These are phyloP conservation scores for Solanum appendiculatum DNA, from an alignment of 257 asterid species.

Conservation along the genomic window DNA sequence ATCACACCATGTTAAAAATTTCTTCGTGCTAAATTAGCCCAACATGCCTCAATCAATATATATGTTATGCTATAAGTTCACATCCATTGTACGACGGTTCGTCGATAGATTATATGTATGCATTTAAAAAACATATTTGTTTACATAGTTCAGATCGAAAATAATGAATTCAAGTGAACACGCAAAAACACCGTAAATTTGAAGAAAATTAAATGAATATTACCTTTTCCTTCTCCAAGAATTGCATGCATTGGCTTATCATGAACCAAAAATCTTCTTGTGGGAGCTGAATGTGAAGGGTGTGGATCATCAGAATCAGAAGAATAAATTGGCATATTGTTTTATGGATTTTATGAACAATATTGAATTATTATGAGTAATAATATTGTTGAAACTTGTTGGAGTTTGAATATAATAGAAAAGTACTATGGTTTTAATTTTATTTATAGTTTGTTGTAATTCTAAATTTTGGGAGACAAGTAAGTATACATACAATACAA, in stretches of 20 bases:
- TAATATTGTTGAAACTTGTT: neutral
- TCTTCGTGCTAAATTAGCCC: neutral
- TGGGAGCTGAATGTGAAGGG: neutral
- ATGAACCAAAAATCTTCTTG: conserved; percentile 25
- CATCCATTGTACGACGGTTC: too few relatives aligned
- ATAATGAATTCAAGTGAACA: neutral
- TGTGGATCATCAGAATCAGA: conserved; percentile 10
- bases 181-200: rapidly evolving
- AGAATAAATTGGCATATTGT: conserved; percentile 2
- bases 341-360: neutral
- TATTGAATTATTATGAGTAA: neutral
- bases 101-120: too few relatives aligned
- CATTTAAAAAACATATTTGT: too few relatives aligned
- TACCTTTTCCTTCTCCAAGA: conserved; percentile 56
- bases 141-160: neutral
- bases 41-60: neutral
- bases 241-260: conserved; percentile 35
- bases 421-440: neutral
- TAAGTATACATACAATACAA: neutral
- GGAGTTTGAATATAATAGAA: neutral
- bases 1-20: neutral
- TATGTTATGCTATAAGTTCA: neutral
- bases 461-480: conserved; percentile 12
- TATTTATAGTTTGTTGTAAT: neutral
- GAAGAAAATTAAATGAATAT: neutral